Base-by-base conservation (phyloP, 257 asterid species). In the Penstemon eatonii region DNA sequence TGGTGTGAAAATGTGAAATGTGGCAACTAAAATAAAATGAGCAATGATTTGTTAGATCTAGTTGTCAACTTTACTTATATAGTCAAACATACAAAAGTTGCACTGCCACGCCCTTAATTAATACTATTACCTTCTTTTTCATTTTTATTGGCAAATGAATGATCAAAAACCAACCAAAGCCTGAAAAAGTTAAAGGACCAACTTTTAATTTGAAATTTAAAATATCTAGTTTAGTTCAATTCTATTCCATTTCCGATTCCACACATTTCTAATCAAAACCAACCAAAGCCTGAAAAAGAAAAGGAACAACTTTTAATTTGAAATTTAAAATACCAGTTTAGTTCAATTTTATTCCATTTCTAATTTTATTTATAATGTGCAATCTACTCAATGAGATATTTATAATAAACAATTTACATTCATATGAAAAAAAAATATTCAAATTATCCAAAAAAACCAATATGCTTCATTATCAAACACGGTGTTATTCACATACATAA, bases 31-130 rank as follows among this genome's bases (percentile, higher is more conserved):
- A 25, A 25, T 25, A 25, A 25, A 25, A 25, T 1, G 33, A 25
- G 33, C 60, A 80, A 82, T 67, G 73, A 73, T 74, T 73, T 58
- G 78, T 82, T 76, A 64, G 69, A 70, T 68, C 61, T 69, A 56
- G 40, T 60, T 8, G 63, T 68, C 72, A 67, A 65, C 59, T 69
- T 74, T 74, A 74, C 82, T 76, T 79, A 70, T 60, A n/a, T 70
- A 58, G 60, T 57, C 79, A 81, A 71, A 72, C 74, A 78, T 56
- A 73, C 59, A 38, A 37, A 54, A 8, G 63, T 39, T 10, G 63
- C 45, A 44, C 13, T 4, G 63, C 45, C 63, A 38, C 63, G 25
- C 42, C 38, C 62, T 56, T 33, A 3, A 56, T 46, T 18, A 56
- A 56, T 13, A 25, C 33, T 9, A n/a, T 43, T 62, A 66, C 72